Percentiles rank a stretch among this genome's conserved stretches.
These are phyloP conservation scores for Reticulascus tulasneorum DNA, from an alignment of 2,329 filamentous ascomycete species.

Conservation along the genomic window DNA sequence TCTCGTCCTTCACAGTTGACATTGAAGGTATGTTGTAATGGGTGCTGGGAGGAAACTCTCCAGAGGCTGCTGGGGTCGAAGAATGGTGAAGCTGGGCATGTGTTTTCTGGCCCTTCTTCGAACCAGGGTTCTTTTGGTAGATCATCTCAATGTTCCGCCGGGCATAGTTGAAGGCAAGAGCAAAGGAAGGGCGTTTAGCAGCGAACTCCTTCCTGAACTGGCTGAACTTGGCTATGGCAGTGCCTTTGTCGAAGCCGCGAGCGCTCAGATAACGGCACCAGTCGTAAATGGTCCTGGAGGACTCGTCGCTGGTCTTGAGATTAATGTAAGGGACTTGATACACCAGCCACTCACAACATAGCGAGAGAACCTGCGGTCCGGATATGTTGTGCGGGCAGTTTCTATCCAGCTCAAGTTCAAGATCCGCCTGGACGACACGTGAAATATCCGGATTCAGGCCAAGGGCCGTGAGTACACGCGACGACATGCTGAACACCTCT, in stretches of 20 bases:
- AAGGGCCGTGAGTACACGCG: too few species aligned
- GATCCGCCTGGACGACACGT: neutral
- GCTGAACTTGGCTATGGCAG: conserved; percentile 11
- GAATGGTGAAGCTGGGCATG: neutral
- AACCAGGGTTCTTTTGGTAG: conserved; percentile 2
- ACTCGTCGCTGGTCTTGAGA: neutral
- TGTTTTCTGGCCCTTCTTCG: too few species aligned
- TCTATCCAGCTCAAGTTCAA: conserved; percentile 2
- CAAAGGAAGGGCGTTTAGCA: neutral
- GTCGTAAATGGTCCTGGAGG: conserved; percentile 5
- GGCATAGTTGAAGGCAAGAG: conserved; percentile 5
- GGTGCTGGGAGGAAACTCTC: too few species aligned
- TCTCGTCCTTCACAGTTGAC: too few species aligned
- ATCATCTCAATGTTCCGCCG: conserved; percentile 11
- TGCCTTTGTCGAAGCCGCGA: conserved; percentile 8
- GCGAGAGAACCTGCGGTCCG: conserved; percentile 1
- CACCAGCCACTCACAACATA: conserved; percentile 8
- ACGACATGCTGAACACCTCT: too few species aligned
- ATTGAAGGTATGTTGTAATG: too few species aligned
- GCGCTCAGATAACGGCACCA: conserved; percentile 15
- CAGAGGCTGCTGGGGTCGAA: neutral
- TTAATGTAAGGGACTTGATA: conserved; percentile 2
- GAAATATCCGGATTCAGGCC: too few species aligned
- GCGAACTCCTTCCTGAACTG: neutral
- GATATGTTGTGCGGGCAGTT: neutral